Evolutionary conservation across 2,329 filamentous ascomycete species (phyloP), one percentile per base, ranked within the genome.

Genomic region (Botryotinia narcissicola): DNA sequence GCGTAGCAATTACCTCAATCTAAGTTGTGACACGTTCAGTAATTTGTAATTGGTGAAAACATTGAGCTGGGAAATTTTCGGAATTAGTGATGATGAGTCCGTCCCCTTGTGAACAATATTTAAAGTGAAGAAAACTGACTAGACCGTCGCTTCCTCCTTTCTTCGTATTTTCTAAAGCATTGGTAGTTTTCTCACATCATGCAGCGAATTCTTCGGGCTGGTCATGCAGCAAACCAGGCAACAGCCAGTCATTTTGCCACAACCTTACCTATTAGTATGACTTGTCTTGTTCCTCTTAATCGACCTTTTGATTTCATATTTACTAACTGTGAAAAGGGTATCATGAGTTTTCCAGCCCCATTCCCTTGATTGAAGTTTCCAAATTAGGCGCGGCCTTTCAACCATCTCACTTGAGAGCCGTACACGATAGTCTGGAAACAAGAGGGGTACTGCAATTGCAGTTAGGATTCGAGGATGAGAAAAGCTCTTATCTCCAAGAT

Each of bases 401-500:
- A 22, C 20, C 44, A 22, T 67, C 64, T 22, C 64, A 67, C 29
- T 67, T 67, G 64, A 67, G n/a, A 48, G 44, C 32, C 22, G 72
- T 77, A 14, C 71, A 77, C 32, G 46, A 72, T 46, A 74, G 74
- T 12, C 63, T 80, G 7, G 72, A 76, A 46, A 75, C 69, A 32
- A 35, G 29, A 48, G 78, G 78, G 4, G 62, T 80, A 25, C 74
- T 78, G 6, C 66, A 77, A 3, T 72, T 80, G 18, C 71, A 75
- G 6, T 70, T 79, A 1, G 62, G 60, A 14, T 78, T 78, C 44
- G 18, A 63, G 6, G 78, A 80, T 63, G 74, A 75, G 1, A 63
- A 71, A 12, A 79, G 77, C 16, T 64, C 72, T 1, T 80, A 78
- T 69, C 72, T 79, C 9, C 74, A 78, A 9, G 72, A 76, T 9